Base-by-base conservation (phyloP, 495 filamentous ascomycete species). In the Daldinia grandis region DNA sequence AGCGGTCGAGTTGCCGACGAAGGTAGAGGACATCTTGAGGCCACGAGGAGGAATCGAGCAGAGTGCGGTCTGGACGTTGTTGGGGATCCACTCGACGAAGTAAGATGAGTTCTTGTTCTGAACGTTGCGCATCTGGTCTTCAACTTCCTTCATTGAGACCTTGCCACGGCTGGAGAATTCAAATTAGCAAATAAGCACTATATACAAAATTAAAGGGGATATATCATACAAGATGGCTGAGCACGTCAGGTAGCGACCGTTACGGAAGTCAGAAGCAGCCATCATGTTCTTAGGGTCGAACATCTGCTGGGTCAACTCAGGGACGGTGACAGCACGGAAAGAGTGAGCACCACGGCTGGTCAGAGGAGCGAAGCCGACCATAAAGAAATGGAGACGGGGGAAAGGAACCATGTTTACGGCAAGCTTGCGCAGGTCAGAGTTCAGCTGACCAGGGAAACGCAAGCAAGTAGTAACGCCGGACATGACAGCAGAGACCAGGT, bases 251-350 rank as follows among this genome's bases (percentile, higher is more conserved):
- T 99, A 99, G 72, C 95, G 96, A 77, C 95, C 95, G 81, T 99
- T 99, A 76, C 95, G 91, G 92, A 99, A 99, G 86, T 99, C 95
- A 59, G 94, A 95, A 62, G 95, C 95, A 83, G 95, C 95, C 95
- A 99, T 99, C 95, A 99, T 99, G 89, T 99, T 99, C 92, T 99
- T 99, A 78, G 95, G 95, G 87, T 99, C 95, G 87, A 93, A 99
- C 94, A 99, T 99, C 84, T 99, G 95, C 87, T 99, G 95, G 78
- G 95, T 99, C 82, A 99, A 88, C 88, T 99, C 95, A 35, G 96
- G 95, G 66, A 99, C 95, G 78, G 89, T 92, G 81, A 99, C 91
- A 70, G 96, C 94, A 80, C 95, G 96, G 95, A 98, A 99, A 68
- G 90, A 91, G 88, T 94, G 79, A 76, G 94, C 89, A 78, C 94